phyloP scores from a whole-genome alignment of 306 rosid genomes.

The Rosa persica region DNA sequence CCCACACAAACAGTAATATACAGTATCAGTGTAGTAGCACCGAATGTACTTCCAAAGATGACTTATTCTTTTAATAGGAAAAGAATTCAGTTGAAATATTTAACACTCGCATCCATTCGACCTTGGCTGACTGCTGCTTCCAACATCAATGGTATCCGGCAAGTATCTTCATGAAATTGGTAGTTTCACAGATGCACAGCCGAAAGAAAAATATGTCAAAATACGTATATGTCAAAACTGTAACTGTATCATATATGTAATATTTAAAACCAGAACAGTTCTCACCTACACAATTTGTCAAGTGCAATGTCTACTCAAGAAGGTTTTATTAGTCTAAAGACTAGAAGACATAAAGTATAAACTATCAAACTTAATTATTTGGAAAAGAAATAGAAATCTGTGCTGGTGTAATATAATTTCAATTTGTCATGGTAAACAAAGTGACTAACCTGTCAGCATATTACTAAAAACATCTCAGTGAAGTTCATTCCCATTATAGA shows the following conservation, averaged over 20 bases:
- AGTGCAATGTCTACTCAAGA: not conserved
- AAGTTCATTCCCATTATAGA: not conserved
- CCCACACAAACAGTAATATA: slow-evolving; percentile 51
- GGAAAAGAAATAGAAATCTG: not conserved
- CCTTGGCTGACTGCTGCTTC: slow-evolving; percentile 73
- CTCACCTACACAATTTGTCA: not conserved
- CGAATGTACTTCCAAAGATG: slow-evolving; percentile 28
- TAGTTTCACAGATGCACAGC: slow-evolving; percentile 23
- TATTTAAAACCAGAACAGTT: not conserved
- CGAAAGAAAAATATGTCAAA: not conserved
- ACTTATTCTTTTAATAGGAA: slow-evolving; percentile 41
- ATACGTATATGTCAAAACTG: too few relatives aligned
- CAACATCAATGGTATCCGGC: slow-evolving; percentile 97
- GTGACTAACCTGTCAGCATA: not conserved
- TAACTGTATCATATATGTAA: not conserved
- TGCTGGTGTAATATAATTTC: not conserved
- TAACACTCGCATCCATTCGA: slow-evolving; percentile 92
- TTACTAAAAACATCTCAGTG: not conserved
- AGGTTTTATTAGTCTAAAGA: not conserved
- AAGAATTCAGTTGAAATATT: slow-evolving; percentile 40
- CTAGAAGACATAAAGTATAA: not conserved
- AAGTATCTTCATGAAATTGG: slow-evolving; percentile 60
- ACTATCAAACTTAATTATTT: not conserved
- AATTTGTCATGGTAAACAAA: not conserved
- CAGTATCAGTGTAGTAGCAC: slow-evolving; percentile 43